These are phyloP conservation scores for Glycine soja DNA, from an alignment of 306 rosid genomes.

Conservation along the genomic window DNA sequence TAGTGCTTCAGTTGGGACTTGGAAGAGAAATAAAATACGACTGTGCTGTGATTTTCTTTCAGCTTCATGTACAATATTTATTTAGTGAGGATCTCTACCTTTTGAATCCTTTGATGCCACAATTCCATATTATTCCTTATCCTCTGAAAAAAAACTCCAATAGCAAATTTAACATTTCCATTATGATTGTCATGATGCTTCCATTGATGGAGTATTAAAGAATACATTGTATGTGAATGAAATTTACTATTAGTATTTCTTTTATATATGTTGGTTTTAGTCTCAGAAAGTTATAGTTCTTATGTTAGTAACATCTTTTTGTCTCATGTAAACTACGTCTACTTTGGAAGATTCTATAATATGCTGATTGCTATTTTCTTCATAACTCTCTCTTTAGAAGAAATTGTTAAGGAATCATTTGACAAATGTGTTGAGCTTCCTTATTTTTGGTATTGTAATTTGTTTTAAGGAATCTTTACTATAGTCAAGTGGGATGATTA, in stretches of 20 bases:
- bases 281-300: constrained; percentile 11
- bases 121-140: not conserved
- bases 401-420: constrained; percentile 20
- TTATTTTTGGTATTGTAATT: not conserved
- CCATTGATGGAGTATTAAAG: constrained; percentile 25
- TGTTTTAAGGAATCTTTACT: not conserved
- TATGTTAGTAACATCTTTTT: constrained; percentile 19
- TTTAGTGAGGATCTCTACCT: not conserved
- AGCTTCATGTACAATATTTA: not conserved
- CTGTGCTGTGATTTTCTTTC: not conserved
- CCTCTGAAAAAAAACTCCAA: not conserved
- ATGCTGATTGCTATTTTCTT: constrained; percentile 36
- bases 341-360: constrained; percentile 3
- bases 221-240: constrained; percentile 16
- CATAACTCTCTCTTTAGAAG: not conserved
- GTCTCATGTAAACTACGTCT: constrained; percentile 16
- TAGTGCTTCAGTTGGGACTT: constrained; percentile 11
- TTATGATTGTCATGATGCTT: constrained; percentile 25
- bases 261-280: not conserved
- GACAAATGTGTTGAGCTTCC: not conserved
- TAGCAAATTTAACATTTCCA: not conserved
- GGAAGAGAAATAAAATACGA: not conserved
- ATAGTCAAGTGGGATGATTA: constrained; percentile 21
- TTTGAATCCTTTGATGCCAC: constrained; percentile 12
- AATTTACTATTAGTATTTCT: constrained; percentile 22